phyloP scores from a whole-genome alignment of 2,329 filamentous ascomycete species.

The Phaeophleospora eucalypticola region DNA sequence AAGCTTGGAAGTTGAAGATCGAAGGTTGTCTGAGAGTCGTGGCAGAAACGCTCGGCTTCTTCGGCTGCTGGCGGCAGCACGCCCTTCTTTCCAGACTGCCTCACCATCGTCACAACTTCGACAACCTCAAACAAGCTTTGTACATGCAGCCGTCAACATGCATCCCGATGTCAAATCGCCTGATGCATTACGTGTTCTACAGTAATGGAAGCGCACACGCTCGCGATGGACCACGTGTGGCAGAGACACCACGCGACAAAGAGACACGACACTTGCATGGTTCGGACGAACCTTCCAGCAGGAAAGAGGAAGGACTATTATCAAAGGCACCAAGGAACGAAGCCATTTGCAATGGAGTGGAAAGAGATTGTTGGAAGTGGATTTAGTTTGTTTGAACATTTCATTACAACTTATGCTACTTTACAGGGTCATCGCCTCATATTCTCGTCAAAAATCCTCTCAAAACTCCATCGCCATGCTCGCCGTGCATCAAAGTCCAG shows the following conservation, averaged over 20 bases:
- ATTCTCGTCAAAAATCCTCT: conserved; percentile 2
- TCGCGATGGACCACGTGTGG: no score
- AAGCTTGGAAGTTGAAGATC: not conserved
- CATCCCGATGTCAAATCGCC: not conserved
- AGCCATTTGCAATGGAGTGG: no score
- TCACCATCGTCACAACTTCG: no score
- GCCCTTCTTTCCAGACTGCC: no score
- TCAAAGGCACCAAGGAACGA: no score
- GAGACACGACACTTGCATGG: no score
- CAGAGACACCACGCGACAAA: no score
- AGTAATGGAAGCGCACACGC: not conserved
- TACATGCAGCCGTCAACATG: no score
- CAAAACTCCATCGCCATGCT: conserved; percentile 7
- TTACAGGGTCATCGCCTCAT: not conserved
- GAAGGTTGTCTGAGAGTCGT: not conserved
- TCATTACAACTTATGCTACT: conserved; percentile 1
- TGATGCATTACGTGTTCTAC: not conserved
- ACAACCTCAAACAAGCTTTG: not conserved
- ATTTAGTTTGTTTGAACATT: not conserved
- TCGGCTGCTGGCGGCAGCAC: not conserved
- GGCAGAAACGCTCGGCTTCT: not conserved
- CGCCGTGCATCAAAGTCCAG: not conserved
- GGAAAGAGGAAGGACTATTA: no score
- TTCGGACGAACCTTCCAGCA: no score
- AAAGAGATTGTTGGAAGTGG: no score